Evolutionary conservation across 1,139 yeast species (phyloP).

Genomic region (Meyerozyma athensensis): DNA sequence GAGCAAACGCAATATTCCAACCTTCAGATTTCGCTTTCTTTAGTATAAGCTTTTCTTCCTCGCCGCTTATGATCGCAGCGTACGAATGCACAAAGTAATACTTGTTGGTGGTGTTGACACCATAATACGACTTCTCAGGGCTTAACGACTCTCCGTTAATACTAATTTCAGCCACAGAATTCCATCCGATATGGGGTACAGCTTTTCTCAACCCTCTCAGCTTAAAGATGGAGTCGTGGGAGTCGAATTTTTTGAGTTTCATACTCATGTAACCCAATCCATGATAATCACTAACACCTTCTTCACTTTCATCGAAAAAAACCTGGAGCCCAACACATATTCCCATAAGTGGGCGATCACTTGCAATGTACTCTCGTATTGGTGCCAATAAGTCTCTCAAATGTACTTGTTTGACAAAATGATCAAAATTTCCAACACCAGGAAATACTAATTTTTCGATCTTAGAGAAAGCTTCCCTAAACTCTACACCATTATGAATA

Average conservation of each 20-base stretch:
- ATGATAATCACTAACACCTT: slow-evolving; percentile 49
- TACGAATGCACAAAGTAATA: slow-evolving; percentile 95
- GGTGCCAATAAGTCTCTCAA: slow-evolving; percentile 63
- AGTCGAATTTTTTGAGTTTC: slow-evolving; percentile 54
- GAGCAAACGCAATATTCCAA: slow-evolving; percentile 73
- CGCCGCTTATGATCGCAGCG: slow-evolving; percentile 55
- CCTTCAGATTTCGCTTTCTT: slow-evolving; percentile 41
- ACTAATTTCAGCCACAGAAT: slow-evolving; percentile 30
- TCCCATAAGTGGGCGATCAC: slow-evolving; percentile 88
- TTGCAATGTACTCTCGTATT: slow-evolving; percentile 54
- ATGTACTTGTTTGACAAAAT: slow-evolving; percentile 70
- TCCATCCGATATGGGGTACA: slow-evolving; percentile 98
- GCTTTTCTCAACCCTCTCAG: slow-evolving; percentile 43
- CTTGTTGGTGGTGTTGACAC: slow-evolving; percentile 59
- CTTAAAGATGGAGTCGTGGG: slow-evolving; percentile 30
- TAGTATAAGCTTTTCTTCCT: slow-evolving; percentile 26
- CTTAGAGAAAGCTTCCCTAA: slow-evolving; percentile 29
- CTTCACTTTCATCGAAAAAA: slow-evolving; percentile 69
- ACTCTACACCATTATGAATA: slow-evolving; percentile 38
- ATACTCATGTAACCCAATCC: slow-evolving; percentile 57
- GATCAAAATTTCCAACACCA: slow-evolving; percentile 96
- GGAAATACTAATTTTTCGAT: slow-evolving; percentile 69
- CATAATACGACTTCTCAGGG: slow-evolving; percentile 41
- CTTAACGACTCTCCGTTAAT: slow-evolving; percentile 14
- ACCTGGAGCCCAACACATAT: slow-evolving; percentile 95